Evolutionary conservation across 2,329 filamentous ascomycete species (phyloP).

Genomic region (Sporothrix variecibatus): DNA sequence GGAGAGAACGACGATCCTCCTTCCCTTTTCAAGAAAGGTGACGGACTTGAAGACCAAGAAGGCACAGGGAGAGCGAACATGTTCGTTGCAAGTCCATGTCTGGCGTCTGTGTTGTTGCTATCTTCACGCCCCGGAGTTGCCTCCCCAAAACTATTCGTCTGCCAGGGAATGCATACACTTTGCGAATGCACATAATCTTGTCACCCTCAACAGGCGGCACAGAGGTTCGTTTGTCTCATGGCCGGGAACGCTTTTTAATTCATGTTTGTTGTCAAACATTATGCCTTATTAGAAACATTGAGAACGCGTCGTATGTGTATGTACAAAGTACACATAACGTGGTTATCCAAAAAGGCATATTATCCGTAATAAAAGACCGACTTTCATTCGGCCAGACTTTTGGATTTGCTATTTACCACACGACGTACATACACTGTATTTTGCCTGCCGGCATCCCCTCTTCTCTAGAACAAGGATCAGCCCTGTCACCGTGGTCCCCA

Average conservation of each 20-base stretch:
- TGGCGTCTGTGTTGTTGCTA: too few relatives aligned
- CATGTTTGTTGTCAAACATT: not conserved
- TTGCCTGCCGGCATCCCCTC: not conserved
- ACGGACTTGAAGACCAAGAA: not conserved
- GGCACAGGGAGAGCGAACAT: too few relatives aligned
- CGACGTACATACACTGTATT: too few relatives aligned
- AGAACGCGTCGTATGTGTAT: too few relatives aligned
- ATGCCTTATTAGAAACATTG: not conserved
- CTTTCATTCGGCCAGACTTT: constrained; percentile 6
- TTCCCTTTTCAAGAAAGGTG: not conserved
- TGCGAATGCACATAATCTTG: not conserved
- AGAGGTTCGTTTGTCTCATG: not conserved
- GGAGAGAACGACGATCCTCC: constrained; percentile 4
- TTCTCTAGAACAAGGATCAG: not conserved
- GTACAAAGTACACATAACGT: not conserved
- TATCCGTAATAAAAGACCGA: not conserved
- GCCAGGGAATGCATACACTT: not conserved
- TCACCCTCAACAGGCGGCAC: not conserved
- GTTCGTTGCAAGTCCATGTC: not conserved
- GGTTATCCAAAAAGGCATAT: not conserved
- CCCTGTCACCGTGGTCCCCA: constrained; percentile 10
- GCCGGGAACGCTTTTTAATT: not conserved
- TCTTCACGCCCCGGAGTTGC: too few relatives aligned
- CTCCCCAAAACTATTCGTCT: too few relatives aligned
- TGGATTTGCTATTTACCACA: not conserved